Conservation (phyloP, 441 rosid species). For the Gossypium aridum region DNA sequence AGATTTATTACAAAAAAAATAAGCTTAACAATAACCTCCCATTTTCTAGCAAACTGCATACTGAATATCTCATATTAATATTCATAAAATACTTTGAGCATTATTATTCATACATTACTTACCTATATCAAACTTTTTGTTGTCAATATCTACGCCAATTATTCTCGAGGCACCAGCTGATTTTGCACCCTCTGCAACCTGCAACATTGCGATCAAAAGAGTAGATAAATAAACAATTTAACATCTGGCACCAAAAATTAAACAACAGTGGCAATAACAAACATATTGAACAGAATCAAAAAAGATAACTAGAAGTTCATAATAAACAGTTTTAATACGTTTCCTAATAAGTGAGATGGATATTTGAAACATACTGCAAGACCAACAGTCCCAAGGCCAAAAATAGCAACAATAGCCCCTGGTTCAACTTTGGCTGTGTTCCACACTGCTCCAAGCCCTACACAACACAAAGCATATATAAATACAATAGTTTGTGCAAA, state of each 20-base stretch:
- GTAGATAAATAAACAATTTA: background rate
- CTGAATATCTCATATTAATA: background rate
- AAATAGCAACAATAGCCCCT: conserved; percentile 80
- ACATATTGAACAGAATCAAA: background rate
- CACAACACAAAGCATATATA: background rate
- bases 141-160: conserved; percentile 87
- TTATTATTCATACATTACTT: background rate
- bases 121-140: conserved; percentile 69
- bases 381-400: conserved; percentile 95
- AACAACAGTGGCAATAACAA: background rate
- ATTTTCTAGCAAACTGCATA: background rate
- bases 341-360: background rate
- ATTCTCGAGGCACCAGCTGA: conserved; percentile 86
- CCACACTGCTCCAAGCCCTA: conserved; percentile 98
- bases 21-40: background rate
- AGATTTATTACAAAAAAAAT: background rate
- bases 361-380: conserved; percentile 64
- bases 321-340: background rate
- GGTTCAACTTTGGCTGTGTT: conserved; percentile 93
- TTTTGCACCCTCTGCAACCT: conserved; percentile 98
- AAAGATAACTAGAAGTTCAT: background rate
- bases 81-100: background rate
- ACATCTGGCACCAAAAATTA: background rate
- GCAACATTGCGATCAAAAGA: conserved; percentile 5
- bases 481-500: background rate